phyloP scores from a whole-genome alignment of 2,329 filamentous ascomycete genomes.

The Blastomyces percursus region DNA sequence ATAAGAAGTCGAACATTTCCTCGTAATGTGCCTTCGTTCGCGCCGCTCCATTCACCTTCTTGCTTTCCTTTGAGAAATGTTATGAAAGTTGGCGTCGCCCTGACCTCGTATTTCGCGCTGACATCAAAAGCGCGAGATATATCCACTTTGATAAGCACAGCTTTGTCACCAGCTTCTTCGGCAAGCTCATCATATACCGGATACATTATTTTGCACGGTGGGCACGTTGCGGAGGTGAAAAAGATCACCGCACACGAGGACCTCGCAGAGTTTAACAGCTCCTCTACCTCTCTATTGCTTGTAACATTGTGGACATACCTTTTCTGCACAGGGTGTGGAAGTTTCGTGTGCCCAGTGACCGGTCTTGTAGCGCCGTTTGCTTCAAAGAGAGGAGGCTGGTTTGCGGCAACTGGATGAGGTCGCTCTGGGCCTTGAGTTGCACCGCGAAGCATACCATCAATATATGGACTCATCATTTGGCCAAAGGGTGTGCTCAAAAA shows the following conservation, averaged over 20 bases:
- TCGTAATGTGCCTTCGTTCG: slow-evolving; percentile 55
- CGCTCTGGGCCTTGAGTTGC: slow-evolving; percentile 48
- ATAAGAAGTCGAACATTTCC: slow-evolving; percentile 63
- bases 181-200: slow-evolving; percentile 73
- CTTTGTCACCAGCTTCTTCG: slow-evolving; percentile 56
- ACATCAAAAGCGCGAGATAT: slow-evolving; percentile 56
- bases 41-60: slow-evolving; percentile 70
- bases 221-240: slow-evolving; percentile 82
- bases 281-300: slow-evolving; percentile 49
- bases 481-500: slow-evolving; percentile 82
- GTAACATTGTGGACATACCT: slow-evolving; percentile 52
- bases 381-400: slow-evolving; percentile 12
- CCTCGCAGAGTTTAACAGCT: slow-evolving; percentile 48
- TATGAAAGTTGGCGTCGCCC: slow-evolving; percentile 78
- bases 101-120: slow-evolving; percentile 54
- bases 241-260: slow-evolving; percentile 70
- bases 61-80: slow-evolving; percentile 68
- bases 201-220: slow-evolving; percentile 73
- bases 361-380: slow-evolving; percentile 13
- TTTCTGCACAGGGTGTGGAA: slow-evolving; percentile 5
- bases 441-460: slow-evolving; percentile 53
- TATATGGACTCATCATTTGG: slow-evolving; percentile 70
- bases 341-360: slow-evolving; percentile 10
- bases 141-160: slow-evolving; percentile 72
- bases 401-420: slow-evolving; percentile 12